Evolutionary conservation across 1,139 yeast genomes (phyloP).

Genomic region (Kodamaea plutei): DNA sequence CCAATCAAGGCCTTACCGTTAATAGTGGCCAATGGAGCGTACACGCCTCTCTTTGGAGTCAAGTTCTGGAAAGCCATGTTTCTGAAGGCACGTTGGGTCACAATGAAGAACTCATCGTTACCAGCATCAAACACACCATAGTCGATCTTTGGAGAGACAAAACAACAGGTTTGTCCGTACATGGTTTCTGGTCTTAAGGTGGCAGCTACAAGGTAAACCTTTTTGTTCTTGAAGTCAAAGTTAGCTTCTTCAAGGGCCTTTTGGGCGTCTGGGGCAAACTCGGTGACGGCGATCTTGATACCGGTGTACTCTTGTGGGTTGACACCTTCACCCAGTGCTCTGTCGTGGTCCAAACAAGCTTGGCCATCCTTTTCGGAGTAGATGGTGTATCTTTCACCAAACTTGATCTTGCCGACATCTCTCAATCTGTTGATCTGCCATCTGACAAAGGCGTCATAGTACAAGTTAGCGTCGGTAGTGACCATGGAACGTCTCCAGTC

Average conservation of each 20-base stretch:
- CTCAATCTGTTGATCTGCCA: constrained; percentile 95
- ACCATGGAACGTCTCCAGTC: constrained; percentile 98
- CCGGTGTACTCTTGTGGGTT: constrained; percentile 96
- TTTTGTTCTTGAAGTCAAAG: constrained; percentile 50
- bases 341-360: constrained; percentile 99
- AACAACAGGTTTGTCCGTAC: constrained; percentile 98
- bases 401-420: constrained; percentile 86
- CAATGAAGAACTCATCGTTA: constrained; percentile 68
- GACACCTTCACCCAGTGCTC: constrained; percentile 96
- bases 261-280: constrained; percentile 56
- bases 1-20: constrained; percentile 79
- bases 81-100: constrained; percentile 96
- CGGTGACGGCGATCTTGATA: constrained; percentile 72
- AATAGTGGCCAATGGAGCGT: constrained; percentile 54
- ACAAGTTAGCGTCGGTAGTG: constrained; percentile 93
- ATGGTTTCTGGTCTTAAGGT: constrained; percentile 98
- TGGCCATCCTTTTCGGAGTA: constrained; percentile 98
- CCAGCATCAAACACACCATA: constrained; percentile 93
- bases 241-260: constrained; percentile 44
- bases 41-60: constrained; percentile 84
- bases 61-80: constrained; percentile 95
- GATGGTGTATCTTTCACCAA: constrained; percentile 97
- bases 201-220: constrained; percentile 85
- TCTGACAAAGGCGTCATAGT: constrained; percentile 90
- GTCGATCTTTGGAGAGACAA: constrained; percentile 89